Conservation (phyloP, 2,329 filamentous ascomycete genomes). For the Monilinia vaccinii-corymbosi region DNA sequence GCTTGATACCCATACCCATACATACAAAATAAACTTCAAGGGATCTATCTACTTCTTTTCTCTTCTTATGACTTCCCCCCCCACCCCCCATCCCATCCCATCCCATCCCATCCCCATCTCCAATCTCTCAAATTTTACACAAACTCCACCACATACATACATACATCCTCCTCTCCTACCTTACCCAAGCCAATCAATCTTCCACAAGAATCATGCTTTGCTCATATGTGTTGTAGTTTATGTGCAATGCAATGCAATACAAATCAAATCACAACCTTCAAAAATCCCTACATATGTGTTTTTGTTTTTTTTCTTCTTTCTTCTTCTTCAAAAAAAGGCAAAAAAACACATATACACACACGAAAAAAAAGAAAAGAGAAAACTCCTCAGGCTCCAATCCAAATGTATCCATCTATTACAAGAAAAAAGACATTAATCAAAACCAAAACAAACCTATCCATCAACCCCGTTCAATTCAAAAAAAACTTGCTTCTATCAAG, state of each 20-base stretch:
- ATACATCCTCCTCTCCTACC: too few relatives aligned
- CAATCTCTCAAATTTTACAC: too few relatives aligned
- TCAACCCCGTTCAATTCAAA: background rate
- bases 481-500: background rate
- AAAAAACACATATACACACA: too few relatives aligned
- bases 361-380: background rate
- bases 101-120: too few relatives aligned
- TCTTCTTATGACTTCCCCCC: too few relatives aligned
- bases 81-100: too few relatives aligned
- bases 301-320: too few relatives aligned
- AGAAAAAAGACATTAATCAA: slow-evolving; percentile 1
- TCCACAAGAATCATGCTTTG: background rate
- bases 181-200: background rate
- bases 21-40: too few relatives aligned
- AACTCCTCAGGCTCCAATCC: slow-evolving; percentile 2
- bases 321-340: too few relatives aligned
- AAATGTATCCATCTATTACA: background rate
- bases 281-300: slow-evolving; percentile 1
- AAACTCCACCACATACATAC: too few relatives aligned
- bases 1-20: too few relatives aligned
- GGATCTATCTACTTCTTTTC: too few relatives aligned
- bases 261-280: background rate
- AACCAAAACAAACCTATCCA: background rate
- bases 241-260: background rate
- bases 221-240: background rate